phyloP scores from a whole-genome alignment of 2,329 filamentous ascomycete genomes.

The Ophiocordyceps australis region DNA sequence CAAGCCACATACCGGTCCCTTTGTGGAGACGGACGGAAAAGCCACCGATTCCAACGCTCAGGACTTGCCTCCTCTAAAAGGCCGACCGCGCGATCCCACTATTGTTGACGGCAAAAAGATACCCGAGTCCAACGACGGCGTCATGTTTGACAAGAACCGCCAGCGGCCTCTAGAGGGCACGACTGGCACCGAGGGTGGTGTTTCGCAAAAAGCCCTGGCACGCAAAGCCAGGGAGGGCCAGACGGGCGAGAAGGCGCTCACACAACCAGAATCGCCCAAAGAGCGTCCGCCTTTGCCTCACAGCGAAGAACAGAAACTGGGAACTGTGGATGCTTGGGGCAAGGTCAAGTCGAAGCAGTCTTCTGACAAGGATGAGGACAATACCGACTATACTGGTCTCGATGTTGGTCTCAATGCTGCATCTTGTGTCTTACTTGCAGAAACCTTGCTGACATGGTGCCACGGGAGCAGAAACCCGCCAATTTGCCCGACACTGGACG shows the following conservation, averaged over 20 bases:
- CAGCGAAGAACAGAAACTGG: constrained; percentile 56
- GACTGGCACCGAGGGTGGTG: constrained; percentile 74
- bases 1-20: constrained; percentile 78
- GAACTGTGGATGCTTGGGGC: constrained; percentile 19
- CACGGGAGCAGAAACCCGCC: constrained; percentile 46
- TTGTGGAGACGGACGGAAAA: constrained; percentile 36
- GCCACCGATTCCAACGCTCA: constrained; percentile 15
- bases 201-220: constrained; percentile 72
- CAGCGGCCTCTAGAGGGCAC: constrained; percentile 66
- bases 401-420: constrained; percentile 9
- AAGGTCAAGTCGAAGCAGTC: constrained; percentile 19
- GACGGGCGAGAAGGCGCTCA: constrained; percentile 47
- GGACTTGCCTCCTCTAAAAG: constrained; percentile 25
- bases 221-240: constrained; percentile 48
- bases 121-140: constrained; percentile 52
- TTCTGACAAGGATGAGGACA: constrained; percentile 20
- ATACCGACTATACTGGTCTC: constrained; percentile 16
- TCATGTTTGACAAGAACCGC: constrained; percentile 81
- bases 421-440: neutral
- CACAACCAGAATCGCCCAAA: constrained; percentile 69
- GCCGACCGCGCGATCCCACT: constrained; percentile 30
- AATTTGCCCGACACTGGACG: constrained; percentile 66
- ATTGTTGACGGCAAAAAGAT: constrained; percentile 42
- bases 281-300: constrained; percentile 69
- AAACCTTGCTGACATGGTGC: constrained; percentile 5